Conservation (phyloP, 805 yeast genomes). For the Zygosaccharomyces rouxii region DNA sequence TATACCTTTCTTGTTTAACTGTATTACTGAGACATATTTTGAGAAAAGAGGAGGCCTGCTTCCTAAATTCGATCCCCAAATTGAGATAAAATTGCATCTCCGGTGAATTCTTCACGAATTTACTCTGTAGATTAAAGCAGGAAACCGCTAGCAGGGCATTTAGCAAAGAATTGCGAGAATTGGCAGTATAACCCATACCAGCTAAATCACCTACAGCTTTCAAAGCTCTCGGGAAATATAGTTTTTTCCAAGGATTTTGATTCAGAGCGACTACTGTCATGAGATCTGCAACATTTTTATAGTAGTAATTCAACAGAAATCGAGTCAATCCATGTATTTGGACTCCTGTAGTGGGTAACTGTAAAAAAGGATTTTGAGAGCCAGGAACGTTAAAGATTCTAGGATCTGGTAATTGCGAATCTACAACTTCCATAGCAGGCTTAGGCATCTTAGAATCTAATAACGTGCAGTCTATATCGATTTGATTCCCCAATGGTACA, state of each 20-base stretch:
- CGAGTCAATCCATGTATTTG: slow-evolving; percentile 67
- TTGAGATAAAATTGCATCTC: slow-evolving; percentile 67
- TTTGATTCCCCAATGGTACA: slow-evolving; percentile 6
- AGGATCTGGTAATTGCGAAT: slow-evolving; percentile 19
- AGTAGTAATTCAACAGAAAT: slow-evolving; percentile 66
- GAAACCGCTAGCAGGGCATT: slow-evolving; percentile 78
- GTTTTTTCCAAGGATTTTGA: slow-evolving; percentile 82
- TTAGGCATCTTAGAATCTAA: slow-evolving; percentile 23
- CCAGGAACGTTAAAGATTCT: slow-evolving; percentile 13
- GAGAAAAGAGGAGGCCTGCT: slow-evolving; percentile 68
- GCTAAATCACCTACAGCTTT: slow-evolving; percentile 78
- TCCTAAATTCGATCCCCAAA: slow-evolving; percentile 67
- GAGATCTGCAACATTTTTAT: slow-evolving; percentile 69
- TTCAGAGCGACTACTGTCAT: slow-evolving; percentile 69
- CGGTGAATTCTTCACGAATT: slow-evolving; percentile 60
- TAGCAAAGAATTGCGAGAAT: slow-evolving; percentile 70
- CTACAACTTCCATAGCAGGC: slow-evolving; percentile 20
- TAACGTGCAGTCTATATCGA: slow-evolving; percentile 6
- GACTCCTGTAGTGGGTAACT: slow-evolving; percentile 58
- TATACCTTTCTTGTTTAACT: slow-evolving; percentile 60
- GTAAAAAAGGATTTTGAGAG: slow-evolving; percentile 24
- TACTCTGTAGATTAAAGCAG: slow-evolving; percentile 75
- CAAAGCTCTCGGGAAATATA: slow-evolving; percentile 80
- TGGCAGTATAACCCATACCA: slow-evolving; percentile 67
- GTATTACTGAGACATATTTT: slow-evolving; percentile 52